Base-by-base conservation (phyloP, 208 protist species). In the Leishmania major region DNA sequence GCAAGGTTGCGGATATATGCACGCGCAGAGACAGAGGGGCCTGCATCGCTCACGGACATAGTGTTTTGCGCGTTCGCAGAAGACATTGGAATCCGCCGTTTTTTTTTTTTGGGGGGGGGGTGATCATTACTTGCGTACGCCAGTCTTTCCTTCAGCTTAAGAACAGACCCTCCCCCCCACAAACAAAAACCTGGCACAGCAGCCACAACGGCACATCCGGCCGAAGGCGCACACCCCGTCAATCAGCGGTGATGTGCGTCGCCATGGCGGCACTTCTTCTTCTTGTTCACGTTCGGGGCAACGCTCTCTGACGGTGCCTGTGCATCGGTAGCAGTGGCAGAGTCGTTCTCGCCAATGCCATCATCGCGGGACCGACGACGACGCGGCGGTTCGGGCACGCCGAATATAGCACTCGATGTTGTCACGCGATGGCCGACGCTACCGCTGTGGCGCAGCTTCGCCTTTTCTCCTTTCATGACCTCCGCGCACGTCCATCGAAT, bases 401-500 rank as follows among this genome's bases (percentile, higher is more conserved):
- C 70, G 45, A 49, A 74, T 15, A 10, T 62, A 17, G 72, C 3
- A 25, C 15, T 57, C 28, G 72, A 62, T 45, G 25, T 15, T 55
- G 25, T 77, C 72, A 17, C 51, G 6, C 47, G 72, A 31, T 62
- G 6, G 35, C 15, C 3, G 49, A 77, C 31, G 17, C 49, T 19
- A 28, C 22, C 72, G n/a, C 19, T 55, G 19, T 28, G 51, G 5
- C 35, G 25, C 45, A 22, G 72, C 31, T 31, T 53, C n/a, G n/a
- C 15, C 49, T 40, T 47, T 15, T 78, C 75, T 25, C 25, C 55
- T 15, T 71, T 37, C 17, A 59, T 22, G 22, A 71, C 31, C 45
- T 25, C 37, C 53, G 72, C 47, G 35, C 28, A 75, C 57, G 82
- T 87, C 92, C 91, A 95, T 10, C 86, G 86, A 78, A 96, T 94